phyloP scores from a whole-genome alignment of 1,139 yeast genomes.

The Candida sanyaensis region DNA sequence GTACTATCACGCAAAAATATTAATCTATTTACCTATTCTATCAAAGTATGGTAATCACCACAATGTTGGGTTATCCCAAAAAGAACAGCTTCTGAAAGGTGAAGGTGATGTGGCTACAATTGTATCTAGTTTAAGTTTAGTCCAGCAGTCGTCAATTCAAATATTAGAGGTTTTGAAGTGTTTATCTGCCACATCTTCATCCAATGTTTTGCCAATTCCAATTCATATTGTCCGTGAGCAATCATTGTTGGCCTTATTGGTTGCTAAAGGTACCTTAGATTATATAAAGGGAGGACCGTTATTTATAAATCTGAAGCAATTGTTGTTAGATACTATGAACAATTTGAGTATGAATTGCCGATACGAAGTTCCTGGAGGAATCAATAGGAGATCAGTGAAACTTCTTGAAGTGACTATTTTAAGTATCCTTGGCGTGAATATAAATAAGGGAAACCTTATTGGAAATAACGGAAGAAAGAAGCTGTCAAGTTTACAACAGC shows the following conservation, averaged over 20 bases:
- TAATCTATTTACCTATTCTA: conserved; percentile 78
- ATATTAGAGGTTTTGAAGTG: conserved; percentile 60
- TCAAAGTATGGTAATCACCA: conserved; percentile 48
- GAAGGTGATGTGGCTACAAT: conserved; percentile 27
- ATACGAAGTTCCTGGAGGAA: conserved; percentile 58
- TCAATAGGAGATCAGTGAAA: conserved; percentile 56
- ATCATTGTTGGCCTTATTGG: conserved; percentile 66
- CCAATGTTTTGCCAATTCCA: conserved; percentile 60
- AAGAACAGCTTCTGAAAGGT: conserved; percentile 35
- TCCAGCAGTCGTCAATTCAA: conserved; percentile 75
- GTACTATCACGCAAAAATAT: conserved; percentile 77
- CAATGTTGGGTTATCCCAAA: conserved; percentile 45
- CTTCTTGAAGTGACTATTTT: conserved; percentile 60
- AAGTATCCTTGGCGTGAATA: conserved; percentile 45
- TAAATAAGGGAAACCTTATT: conserved; percentile 17
- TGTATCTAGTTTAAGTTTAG: conserved; percentile 53
- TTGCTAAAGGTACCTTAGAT: conserved; percentile 79
- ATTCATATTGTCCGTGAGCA: conserved; percentile 69
- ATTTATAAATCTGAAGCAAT: conserved; percentile 64
- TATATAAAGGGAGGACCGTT: conserved; percentile 84
- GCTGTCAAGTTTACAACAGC: background rate
- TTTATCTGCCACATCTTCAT: conserved; percentile 43
- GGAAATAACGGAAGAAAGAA: conserved; percentile 19
- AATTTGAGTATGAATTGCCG: conserved; percentile 53
- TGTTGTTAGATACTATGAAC: conserved; percentile 50